Evolutionary conservation across 495 filamentous ascomycete genomes (phyloP).

Genomic region (Pseudoneurospora amorphoporcata): DNA sequence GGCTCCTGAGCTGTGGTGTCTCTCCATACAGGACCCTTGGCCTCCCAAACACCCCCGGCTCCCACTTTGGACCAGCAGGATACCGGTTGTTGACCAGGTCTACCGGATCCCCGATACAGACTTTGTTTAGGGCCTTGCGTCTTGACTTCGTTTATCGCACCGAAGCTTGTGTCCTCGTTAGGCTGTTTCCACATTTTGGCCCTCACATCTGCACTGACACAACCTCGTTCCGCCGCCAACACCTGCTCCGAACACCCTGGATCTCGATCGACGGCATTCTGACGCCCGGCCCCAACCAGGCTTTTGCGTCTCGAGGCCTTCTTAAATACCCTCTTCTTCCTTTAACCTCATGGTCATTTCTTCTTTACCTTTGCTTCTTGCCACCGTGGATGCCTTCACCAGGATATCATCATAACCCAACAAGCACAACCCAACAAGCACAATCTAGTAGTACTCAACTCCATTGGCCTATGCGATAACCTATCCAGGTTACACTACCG

Average conservation of each 20-base stretch:
- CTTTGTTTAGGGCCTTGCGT: background rate
- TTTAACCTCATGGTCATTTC: background rate
- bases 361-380: background rate
- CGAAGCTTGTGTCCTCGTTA: background rate
- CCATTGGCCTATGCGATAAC: background rate
- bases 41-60: background rate
- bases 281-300: background rate
- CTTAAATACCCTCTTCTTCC: conserved; percentile 5
- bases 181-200: background rate
- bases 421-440: background rate
- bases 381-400: background rate
- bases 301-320: background rate
- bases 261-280: conserved; percentile 2
- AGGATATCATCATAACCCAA: background rate
- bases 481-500: conserved; percentile 7
- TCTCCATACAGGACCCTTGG: background rate
- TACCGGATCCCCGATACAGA: background rate
- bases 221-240: background rate
- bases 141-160: conserved; percentile 4
- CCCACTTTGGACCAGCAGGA: background rate
- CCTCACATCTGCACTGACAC: background rate
- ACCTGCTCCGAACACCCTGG: background rate
- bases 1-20: background rate
- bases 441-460: background rate
- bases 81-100: background rate